These are phyloP conservation scores for Eremochloa ophiuroides DNA, from an alignment of 176 grass and related monocot genomes.

Conservation along the genomic window DNA sequence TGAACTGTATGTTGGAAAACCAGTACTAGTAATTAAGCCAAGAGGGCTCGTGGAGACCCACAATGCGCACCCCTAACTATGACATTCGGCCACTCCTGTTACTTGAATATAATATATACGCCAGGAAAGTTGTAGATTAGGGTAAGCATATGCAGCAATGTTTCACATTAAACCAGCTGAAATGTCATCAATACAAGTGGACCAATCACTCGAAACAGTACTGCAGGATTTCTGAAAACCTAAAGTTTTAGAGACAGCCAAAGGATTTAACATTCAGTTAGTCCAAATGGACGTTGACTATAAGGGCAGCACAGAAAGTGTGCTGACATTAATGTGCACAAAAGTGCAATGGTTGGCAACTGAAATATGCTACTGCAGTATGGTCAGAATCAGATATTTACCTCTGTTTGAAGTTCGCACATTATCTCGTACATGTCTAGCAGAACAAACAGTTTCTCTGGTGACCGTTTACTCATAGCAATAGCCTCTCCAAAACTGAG, in stretches of 20 bases:
- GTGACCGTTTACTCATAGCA: slow-evolving; percentile 95
- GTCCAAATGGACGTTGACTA: not conserved
- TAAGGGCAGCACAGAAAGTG: not conserved
- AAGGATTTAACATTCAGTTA: not conserved
- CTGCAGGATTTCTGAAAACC: not conserved
- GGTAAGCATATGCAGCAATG: not conserved
- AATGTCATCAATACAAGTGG: not conserved
- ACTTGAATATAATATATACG: not conserved
- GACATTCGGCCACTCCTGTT: not conserved
- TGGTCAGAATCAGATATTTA: slow-evolving; percentile 31
- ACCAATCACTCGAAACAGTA: not conserved
- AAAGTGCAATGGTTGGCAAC: not conserved
- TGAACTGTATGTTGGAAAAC: not conserved
- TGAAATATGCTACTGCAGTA: not conserved
- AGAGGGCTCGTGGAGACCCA: not conserved
- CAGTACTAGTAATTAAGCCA: not conserved
- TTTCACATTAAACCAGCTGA: not conserved
- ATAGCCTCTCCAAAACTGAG: slow-evolving; percentile 98
- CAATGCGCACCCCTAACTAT: not conserved
- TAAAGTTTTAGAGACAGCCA: not conserved
- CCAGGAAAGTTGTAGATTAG: not conserved
- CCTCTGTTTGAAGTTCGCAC: slow-evolving; percentile 94
- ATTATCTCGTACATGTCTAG: slow-evolving; percentile 99
- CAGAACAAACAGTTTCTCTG: slow-evolving; percentile 90
- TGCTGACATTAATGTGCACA: not conserved